A percentile compares a stretch with the other conserved stretches of the same genome.
Evolutionary conservation across 768 basidiomycete genomes (phyloP).

Genomic region (Pleurotus sapidus): DNA sequence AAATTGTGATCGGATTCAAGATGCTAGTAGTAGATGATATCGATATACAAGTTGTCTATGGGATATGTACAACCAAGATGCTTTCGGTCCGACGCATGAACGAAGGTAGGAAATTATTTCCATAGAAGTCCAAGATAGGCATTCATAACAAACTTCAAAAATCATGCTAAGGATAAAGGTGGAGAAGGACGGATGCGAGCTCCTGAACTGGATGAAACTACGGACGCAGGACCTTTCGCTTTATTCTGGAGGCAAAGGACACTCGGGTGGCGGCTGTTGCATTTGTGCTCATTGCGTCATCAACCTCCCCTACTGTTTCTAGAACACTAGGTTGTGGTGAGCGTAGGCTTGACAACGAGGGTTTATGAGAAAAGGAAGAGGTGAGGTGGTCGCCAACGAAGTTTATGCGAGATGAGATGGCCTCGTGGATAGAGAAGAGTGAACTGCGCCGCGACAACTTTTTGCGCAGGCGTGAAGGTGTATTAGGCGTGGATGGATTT

Average conservation of each 20-base stretch:
- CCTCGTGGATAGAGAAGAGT: constrained; percentile 5
- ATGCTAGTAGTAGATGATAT: too few species aligned
- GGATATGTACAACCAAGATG: too few species aligned
- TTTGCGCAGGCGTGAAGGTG: background rate
- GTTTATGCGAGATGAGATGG: constrained; percentile 1
- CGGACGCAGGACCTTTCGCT: background rate
- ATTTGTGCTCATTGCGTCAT: background rate
- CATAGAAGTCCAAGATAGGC: too few species aligned
- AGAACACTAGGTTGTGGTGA: background rate
- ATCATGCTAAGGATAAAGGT: too few species aligned
- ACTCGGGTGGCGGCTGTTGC: background rate
- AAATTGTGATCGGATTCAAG: too few species aligned
- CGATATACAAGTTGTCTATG: too few species aligned
- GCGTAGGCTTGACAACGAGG: background rate
- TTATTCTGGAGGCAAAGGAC: constrained; percentile 5
- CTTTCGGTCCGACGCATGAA: too few species aligned
- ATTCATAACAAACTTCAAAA: too few species aligned
- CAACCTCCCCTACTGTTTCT: constrained; percentile 4
- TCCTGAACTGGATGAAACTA: too few species aligned
- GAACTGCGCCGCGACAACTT: constrained; percentile 1
- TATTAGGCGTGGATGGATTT: background rate
- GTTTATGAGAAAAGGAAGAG: constrained; percentile 1
- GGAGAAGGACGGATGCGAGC: too few species aligned
- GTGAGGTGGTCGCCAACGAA: constrained; percentile 2
- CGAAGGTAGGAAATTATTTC: too few species aligned